phyloP scores from a whole-genome alignment of 352 stramenopile genomes.

The Pythium coloratum region DNA sequence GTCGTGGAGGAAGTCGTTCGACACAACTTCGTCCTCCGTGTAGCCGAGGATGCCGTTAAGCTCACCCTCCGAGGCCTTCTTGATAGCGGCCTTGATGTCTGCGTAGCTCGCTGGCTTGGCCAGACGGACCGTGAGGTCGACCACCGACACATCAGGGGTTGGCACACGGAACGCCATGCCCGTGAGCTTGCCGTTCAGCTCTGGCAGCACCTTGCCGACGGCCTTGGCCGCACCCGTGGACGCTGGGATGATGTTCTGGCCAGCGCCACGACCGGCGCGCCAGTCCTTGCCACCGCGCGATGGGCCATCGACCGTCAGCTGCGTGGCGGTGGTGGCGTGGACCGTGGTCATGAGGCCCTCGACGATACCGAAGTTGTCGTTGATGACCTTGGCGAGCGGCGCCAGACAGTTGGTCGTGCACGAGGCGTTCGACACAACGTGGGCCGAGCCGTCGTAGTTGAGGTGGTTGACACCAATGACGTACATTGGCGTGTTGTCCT shows the following conservation, averaged over 20 bases:
- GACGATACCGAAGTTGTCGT: slow-evolving; percentile 63
- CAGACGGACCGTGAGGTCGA: slow-evolving; percentile 91
- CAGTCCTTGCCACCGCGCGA: slow-evolving; percentile 94
- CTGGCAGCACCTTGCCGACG: slow-evolving; percentile 42
- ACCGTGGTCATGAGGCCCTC: slow-evolving; percentile 55
- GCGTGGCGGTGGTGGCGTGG: slow-evolving; percentile 73
- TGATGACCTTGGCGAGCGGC: slow-evolving; percentile 54
- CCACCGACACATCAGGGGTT: slow-evolving; percentile 93
- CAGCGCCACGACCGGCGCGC: slow-evolving; percentile 89
- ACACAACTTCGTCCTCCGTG: slow-evolving; percentile 92
- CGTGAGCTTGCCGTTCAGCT: slow-evolving; percentile 91
- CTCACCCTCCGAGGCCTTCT: slow-evolving; percentile 84
- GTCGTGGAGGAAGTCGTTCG: slow-evolving; percentile 89
- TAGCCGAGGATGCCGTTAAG: slow-evolving; percentile 93
- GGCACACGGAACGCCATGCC: slow-evolving; percentile 96
- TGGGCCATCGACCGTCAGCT: slow-evolving; percentile 94
- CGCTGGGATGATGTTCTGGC: slow-evolving; percentile 92
- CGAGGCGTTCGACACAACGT: slow-evolving; percentile 79
- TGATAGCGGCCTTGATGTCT: slow-evolving; percentile 90
- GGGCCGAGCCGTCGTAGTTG: slow-evolving; percentile 85
- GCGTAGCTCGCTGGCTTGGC: slow-evolving; percentile 89
- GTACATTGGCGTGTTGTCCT: slow-evolving; percentile 94
- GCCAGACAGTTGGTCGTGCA: slow-evolving; percentile 80
- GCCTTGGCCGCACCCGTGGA: slow-evolving; percentile 75
- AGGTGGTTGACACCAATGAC: slow-evolving; percentile 95